These are phyloP conservation scores for Pythium sp. DNA, from an alignment of 352 stramenopile species.

Conservation along the genomic window DNA sequence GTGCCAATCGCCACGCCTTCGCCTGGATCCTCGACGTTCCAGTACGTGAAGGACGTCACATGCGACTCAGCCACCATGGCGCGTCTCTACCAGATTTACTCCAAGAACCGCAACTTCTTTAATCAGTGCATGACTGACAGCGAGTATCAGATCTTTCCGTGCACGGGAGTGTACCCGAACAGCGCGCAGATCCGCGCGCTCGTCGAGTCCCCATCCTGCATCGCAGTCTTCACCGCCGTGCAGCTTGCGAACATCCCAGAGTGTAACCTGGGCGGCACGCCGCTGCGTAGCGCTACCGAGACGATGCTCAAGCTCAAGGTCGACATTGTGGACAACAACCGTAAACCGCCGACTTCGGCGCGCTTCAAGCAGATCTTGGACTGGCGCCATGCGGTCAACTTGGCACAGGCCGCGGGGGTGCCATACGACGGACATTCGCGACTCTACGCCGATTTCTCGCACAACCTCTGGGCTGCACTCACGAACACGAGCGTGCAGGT, in stretches of 20 bases:
- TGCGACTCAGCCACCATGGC: conserved; percentile 19
- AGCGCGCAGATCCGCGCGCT: conserved; percentile 43
- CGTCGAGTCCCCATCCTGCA: conserved; percentile 38
- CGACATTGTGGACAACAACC: conserved; percentile 24
- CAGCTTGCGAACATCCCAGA: conserved; percentile 42
- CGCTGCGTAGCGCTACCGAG: conserved; percentile 42
- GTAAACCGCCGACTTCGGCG: conserved; percentile 27
- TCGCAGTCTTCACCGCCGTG: conserved; percentile 49
- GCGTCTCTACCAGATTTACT: conserved; percentile 47
- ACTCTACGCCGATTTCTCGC: conserved; percentile 37
- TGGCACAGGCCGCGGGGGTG: conserved; percentile 33
- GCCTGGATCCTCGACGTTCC: neutral
- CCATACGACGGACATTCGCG: conserved; percentile 46
- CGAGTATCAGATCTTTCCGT: conserved; percentile 65
- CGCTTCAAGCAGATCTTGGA: conserved; percentile 49
- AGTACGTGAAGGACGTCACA: neutral
- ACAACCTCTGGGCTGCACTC: conserved; percentile 30
- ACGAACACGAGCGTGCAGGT: conserved; percentile 37
- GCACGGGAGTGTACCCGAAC: conserved; percentile 39
- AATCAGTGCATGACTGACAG: conserved; percentile 46
- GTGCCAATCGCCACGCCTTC: neutral
- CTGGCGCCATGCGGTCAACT: conserved; percentile 49
- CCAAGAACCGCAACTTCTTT: conserved; percentile 54
- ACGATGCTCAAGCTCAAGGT: conserved; percentile 59
- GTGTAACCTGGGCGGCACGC: conserved; percentile 47